Percentiles rank a stretch among this genome's conserved stretches.
Evolutionary conservation across 2,329 filamentous ascomycete genomes (phyloP).

Genomic region (Ceratocystiopsis sp.): DNA sequence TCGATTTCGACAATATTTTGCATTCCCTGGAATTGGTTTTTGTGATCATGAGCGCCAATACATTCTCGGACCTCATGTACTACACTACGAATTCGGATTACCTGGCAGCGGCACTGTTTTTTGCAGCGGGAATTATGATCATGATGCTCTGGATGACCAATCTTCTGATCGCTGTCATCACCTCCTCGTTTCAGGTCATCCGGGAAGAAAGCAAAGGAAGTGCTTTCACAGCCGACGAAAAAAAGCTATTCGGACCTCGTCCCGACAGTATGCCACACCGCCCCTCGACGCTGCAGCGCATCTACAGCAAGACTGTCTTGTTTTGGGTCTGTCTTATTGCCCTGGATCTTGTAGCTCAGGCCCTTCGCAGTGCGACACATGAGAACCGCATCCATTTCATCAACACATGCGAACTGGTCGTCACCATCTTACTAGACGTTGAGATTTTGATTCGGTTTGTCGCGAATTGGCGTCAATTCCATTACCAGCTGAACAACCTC

Average conservation of each 20-base stretch:
- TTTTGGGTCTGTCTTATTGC: constrained; percentile 71
- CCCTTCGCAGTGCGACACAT: constrained; percentile 63
- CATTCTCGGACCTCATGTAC: constrained; percentile 89
- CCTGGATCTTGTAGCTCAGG: constrained; percentile 64
- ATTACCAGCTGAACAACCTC: constrained; percentile 55
- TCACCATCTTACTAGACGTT: constrained; percentile 61
- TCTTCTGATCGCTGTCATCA: constrained; percentile 88
- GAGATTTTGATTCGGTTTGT: constrained; percentile 71
- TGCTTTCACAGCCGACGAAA: constrained; percentile 69
- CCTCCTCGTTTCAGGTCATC: constrained; percentile 95
- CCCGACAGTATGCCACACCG: constrained; percentile 23
- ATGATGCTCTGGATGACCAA: constrained; percentile 95
- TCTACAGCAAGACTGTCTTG: constrained; percentile 57
- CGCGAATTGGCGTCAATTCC: constrained; percentile 68
- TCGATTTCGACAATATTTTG: constrained; percentile 89
- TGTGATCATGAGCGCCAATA: constrained; percentile 96
- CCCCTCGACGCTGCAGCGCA: constrained; percentile 40
- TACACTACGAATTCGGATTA: constrained; percentile 87
- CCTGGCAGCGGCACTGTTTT: constrained; percentile 65
- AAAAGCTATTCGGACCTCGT: constrained; percentile 19
- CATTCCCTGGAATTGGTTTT: constrained; percentile 90
- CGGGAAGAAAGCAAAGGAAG: constrained; percentile 88
- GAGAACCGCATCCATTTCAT: constrained; percentile 47
- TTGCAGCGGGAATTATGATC: constrained; percentile 61
- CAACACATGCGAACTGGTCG: constrained; percentile 50